These are phyloP conservation scores for Schoenoplectus triqueter DNA, from an alignment of 202 grass and related monocot species.

Conservation along the genomic window DNA sequence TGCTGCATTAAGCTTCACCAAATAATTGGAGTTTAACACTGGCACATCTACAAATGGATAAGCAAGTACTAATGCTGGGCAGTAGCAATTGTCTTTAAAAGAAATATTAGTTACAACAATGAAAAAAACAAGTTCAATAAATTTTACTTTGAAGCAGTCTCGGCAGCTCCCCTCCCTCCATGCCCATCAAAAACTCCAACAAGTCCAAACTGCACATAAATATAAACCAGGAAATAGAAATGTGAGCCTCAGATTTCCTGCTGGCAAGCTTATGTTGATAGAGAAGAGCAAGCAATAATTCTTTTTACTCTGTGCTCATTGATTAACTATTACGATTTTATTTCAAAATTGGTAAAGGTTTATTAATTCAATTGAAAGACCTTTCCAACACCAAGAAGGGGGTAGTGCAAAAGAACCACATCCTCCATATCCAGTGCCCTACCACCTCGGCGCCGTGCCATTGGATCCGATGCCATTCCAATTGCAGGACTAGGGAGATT, in stretches of 20 bases:
- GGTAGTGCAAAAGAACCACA: constrained; percentile 64
- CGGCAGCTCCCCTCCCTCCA: constrained; percentile 80
- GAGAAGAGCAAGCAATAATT: not conserved
- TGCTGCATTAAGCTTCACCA: not conserved
- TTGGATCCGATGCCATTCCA: constrained; percentile 79
- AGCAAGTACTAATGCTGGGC: constrained; percentile 30
- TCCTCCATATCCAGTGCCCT: constrained; percentile 83
- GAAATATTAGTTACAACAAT: constrained; percentile 29
- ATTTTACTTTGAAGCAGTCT: constrained; percentile 69
- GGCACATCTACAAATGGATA: not conserved
- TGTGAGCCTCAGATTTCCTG: not conserved
- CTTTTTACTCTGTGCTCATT: not conserved
- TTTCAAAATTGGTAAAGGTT: constrained; percentile 13
- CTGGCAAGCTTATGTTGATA: not conserved
- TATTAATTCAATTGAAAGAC: constrained; percentile 42
- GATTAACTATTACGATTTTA: constrained; percentile 11
- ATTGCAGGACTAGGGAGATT: constrained; percentile 44
- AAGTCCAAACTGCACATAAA: constrained; percentile 76
- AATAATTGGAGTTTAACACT: not conserved
- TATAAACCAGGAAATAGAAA: constrained; percentile 3
- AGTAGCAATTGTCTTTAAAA: constrained; percentile 16
- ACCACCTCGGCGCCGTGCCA: constrained; percentile 57
- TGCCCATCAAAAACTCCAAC: constrained; percentile 90
- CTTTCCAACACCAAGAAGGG: constrained; percentile 63
- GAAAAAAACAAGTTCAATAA: constrained; percentile 41